Conservation (phyloP, 768 basidiomycete species). For the Mycena maculata region DNA sequence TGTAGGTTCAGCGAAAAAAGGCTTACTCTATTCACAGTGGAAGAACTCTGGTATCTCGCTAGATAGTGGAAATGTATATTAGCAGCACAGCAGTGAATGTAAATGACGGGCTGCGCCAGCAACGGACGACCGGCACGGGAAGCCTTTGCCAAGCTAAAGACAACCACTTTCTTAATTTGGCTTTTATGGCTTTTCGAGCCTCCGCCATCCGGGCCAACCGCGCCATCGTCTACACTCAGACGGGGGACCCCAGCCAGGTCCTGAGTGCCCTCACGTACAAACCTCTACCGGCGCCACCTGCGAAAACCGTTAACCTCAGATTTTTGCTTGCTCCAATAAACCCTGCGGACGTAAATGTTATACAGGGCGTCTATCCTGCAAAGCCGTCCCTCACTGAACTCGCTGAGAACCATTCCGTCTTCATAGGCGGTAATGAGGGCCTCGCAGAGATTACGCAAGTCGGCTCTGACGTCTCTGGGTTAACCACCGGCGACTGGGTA, state of each 20-base stretch:
- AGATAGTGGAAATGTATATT: slow-evolving; percentile 35
- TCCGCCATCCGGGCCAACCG: slow-evolving; percentile 53
- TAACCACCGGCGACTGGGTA: slow-evolving; percentile 77
- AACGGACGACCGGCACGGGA: no score
- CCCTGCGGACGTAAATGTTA: slow-evolving; percentile 83
- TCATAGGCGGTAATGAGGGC: slow-evolving; percentile 83
- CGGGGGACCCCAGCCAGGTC: slow-evolving; percentile 73
- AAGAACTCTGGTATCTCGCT: slow-evolving; percentile 67
- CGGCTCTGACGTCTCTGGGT: slow-evolving; percentile 61
- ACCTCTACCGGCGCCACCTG: slow-evolving; percentile 61
- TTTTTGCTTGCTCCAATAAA: slow-evolving; percentile 82
- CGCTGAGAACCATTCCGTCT: slow-evolving; percentile 53
- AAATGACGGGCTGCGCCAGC: no score
- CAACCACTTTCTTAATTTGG: neutral
- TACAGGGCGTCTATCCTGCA: slow-evolving; percentile 85
- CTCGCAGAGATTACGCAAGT: slow-evolving; percentile 73
- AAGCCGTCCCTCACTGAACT: slow-evolving; percentile 60
- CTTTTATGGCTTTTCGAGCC: slow-evolving; percentile 35
- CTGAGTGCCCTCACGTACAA: slow-evolving; percentile 65
- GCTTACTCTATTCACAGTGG: slow-evolving; percentile 53
- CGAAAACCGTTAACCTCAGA: slow-evolving; percentile 71
- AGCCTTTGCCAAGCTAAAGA: neutral
- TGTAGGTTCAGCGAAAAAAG: neutral
- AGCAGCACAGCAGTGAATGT: neutral
- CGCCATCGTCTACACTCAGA: slow-evolving; percentile 71